Percentiles rank a stretch among this genome's conserved stretches.
Evolutionary conservation across 805 yeast species (phyloP).

Genomic region (Yueomyces sinensis): DNA sequence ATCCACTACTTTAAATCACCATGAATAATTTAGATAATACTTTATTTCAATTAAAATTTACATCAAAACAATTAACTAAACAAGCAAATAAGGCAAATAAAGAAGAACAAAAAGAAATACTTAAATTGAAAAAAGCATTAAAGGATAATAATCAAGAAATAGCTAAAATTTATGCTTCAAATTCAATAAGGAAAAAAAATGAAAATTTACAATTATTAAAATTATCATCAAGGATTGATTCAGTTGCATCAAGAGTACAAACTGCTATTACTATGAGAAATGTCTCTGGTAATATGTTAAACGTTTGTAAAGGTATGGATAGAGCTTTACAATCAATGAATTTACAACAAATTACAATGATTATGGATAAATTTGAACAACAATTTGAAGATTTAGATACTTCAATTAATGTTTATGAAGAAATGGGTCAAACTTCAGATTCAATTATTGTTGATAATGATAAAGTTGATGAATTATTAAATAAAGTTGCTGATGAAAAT

Average conservation of each 20-base stretch:
- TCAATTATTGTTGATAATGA: constrained; percentile 90
- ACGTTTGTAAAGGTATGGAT: constrained; percentile 92
- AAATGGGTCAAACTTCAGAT: constrained; percentile 76
- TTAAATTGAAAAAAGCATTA: constrained; percentile 61
- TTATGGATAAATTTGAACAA: constrained; percentile 93
- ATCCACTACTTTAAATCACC: no score
- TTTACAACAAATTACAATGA: constrained; percentile 78
- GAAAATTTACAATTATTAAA: constrained; percentile 74
- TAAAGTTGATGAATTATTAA: constrained; percentile 82
- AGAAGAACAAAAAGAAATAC: constrained; percentile 78
- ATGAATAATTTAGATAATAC: constrained; percentile 17
- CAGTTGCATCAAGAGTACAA: constrained; percentile 90
- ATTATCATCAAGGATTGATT: constrained; percentile 82
- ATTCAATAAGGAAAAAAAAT: constrained; percentile 83
- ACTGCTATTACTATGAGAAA: constrained; percentile 97
- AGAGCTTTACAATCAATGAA: constrained; percentile 93
- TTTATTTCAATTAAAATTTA: constrained; percentile 41
- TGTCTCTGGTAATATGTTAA: constrained; percentile 88
- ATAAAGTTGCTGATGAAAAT: constrained; percentile 92
- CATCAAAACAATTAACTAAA: constrained; percentile 83
- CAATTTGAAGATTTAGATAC: constrained; percentile 96
- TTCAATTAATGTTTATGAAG: constrained; percentile 83
- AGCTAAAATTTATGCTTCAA: constrained; percentile 88
- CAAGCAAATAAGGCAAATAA: constrained; percentile 87
- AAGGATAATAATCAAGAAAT: constrained; percentile 48